Evolutionary conservation across 176 grass and related monocot species (phyloP), one percentile per base, ranked within the genome.

Genomic region (Avena sativa): DNA sequence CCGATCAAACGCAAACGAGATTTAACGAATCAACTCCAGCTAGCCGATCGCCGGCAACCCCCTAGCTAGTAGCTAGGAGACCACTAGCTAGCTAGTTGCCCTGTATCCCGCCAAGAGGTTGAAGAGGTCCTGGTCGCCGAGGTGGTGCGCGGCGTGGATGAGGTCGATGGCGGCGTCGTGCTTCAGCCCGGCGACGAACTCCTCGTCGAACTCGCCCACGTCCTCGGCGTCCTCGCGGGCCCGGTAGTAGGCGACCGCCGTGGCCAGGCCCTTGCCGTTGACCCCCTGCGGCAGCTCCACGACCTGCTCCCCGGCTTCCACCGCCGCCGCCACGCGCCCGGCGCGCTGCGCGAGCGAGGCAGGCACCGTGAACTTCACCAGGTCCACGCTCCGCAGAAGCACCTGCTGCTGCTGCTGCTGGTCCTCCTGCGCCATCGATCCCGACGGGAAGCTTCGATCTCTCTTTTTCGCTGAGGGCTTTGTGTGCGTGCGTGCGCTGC

Each of bases 111-210:
- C 6, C 25, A 76, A 76, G 81, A 79, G 74, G 26, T 76, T 76
- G 74, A 76, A 76, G 26, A 76, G 74, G 14, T 15, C 49, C 14
- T 76, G 3, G 26, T 76, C 81, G 20, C 52, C 81, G 51, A 89
- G 81, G 74, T 84, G 74, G 74, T 84, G 28, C 4, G 87, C 87
- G 19, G 87, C 87, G 74, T 79, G 64, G 81, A 89, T 89, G 81
- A 89, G 64, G 64, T 89, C 87, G 26, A 89, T 76, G 52, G 66
- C 64, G 2, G 74, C 81, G 64, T 89, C 87, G 74, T 89, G 87
- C 11, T 9, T 32, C 53, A 88, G 86, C 71, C 71, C 72, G 21
- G 7, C 36, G 16, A 83, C 36, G 72, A 88, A 88, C 2, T 1
- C 74, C 20, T 5, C 64, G 81, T 89, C 81, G 64, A 89, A 89